phyloP scores from a whole-genome alignment of 441 rosid species.

The Pelargonium fulgidum region DNA sequence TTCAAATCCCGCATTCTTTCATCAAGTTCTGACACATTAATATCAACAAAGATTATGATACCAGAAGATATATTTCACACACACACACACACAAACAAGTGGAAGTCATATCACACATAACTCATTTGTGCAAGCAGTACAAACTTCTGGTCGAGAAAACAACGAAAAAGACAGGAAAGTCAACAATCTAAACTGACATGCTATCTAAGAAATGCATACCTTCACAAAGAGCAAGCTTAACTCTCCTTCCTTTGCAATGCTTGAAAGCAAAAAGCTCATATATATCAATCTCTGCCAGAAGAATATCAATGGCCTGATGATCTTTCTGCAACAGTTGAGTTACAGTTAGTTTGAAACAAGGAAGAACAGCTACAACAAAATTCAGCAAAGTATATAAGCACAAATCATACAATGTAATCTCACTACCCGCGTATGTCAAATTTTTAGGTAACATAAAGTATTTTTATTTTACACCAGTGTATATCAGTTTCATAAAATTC shows the following conservation, averaged over 20 bases:
- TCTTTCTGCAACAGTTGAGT: constrained; percentile 57
- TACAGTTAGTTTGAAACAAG: constrained; percentile 18
- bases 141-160: neutral
- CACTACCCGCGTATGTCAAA: neutral
- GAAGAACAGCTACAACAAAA: neutral
- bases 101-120: constrained; percentile 1
- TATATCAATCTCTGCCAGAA: constrained; percentile 93
- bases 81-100: neutral
- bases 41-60: constrained; percentile 10
- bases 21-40: constrained; percentile 70
- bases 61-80: constrained; percentile 12
- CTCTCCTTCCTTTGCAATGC: constrained; percentile 94
- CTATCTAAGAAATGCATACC: constrained; percentile 35
- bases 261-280: constrained; percentile 99
- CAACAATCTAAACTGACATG: neutral
- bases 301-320: constrained; percentile 98
- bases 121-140: neutral
- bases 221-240: constrained; percentile 94
- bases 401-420: neutral
- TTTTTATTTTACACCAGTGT: neutral
- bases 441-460: neutral
- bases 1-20: constrained; percentile 95
- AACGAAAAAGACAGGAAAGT: constrained; percentile 14
- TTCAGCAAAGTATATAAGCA: constrained; percentile 2
- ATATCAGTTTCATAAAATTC: neutral